A percentile compares a stretch with the other conserved stretches of the same genome.
phyloP scores from a whole-genome alignment of 192 early-diverging fungal species.

The Podila clonocystis region DNA sequence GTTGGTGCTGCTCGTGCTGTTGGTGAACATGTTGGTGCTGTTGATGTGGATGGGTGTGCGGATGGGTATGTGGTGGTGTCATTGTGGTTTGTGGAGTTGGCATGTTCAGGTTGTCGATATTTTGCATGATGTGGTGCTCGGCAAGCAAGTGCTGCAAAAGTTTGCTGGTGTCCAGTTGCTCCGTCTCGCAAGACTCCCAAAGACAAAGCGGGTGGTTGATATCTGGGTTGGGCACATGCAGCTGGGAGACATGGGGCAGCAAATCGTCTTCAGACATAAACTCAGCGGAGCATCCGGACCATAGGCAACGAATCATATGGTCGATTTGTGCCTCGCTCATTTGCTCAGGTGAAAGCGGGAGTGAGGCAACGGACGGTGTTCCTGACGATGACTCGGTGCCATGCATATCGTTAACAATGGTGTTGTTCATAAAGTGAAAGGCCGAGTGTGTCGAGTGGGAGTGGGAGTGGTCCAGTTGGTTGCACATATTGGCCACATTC shows the following conservation, averaged over 20 bases:
- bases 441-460: slow-evolving; percentile 13
- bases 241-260: slow-evolving; percentile 61
- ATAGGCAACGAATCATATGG: slow-evolving; percentile 57
- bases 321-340: slow-evolving; percentile 43
- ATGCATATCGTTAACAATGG: neutral
- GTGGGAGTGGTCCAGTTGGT: neutral
- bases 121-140: slow-evolving; percentile 59
- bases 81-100: neutral
- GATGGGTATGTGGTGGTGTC: neutral
- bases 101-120: neutral
- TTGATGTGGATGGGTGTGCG: neutral
- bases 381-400: slow-evolving; percentile 10
- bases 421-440: slow-evolving; percentile 27
- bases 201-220: slow-evolving; percentile 58
- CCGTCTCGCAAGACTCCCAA: slow-evolving; percentile 69
- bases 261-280: slow-evolving; percentile 62
- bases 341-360: slow-evolving; percentile 10
- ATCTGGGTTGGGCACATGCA: slow-evolving; percentile 47
- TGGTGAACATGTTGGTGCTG: neutral
- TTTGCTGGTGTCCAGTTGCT: slow-evolving; percentile 59
- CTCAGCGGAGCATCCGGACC: slow-evolving; percentile 59
- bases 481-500: slow-evolving; percentile 2
- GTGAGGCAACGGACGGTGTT: neutral
- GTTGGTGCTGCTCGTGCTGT: neutral
- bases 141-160: slow-evolving; percentile 69